A percentile compares a stretch with the other conserved stretches of the same genome.
phyloP scores from a whole-genome alignment of 441 rosid genomes.

The Pelargonium myrrhifolium region DNA sequence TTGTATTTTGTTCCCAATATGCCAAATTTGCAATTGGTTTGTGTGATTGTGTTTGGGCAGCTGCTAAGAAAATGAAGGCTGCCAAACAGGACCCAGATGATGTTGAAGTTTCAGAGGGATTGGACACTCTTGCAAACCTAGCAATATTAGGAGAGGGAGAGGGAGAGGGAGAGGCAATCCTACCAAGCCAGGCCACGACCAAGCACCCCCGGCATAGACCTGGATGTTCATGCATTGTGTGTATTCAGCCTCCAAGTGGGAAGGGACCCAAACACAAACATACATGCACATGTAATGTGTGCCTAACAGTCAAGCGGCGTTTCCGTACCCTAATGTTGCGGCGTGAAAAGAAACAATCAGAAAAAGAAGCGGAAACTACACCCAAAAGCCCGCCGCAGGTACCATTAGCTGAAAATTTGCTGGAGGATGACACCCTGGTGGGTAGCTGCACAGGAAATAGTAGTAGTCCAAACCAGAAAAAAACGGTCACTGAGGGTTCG shows the following conservation, averaged over 20 bases:
- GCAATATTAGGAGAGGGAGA: conserved; percentile 30
- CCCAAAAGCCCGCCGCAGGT: conserved; percentile 26
- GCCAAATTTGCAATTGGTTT: background rate
- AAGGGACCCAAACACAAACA: conserved; percentile 57
- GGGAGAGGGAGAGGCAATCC: conserved; percentile 21
- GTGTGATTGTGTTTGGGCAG: conserved; percentile 25
- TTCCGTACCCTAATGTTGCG: conserved; percentile 40
- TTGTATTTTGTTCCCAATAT: conserved; percentile 14
- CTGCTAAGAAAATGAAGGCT: conserved; percentile 48
- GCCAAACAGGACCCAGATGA: conserved; percentile 37
- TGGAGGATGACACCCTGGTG: conserved; percentile 36
- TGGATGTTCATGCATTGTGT: conserved; percentile 66
- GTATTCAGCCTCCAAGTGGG: conserved; percentile 69
- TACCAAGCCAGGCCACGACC: conserved; percentile 39
- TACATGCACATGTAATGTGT: conserved; percentile 50
- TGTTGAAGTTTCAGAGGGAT: conserved; percentile 49
- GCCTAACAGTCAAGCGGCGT: conserved; percentile 49
- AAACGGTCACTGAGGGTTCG: conserved; percentile 35
- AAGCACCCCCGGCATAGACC: conserved; percentile 70
- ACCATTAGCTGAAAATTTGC: conserved; percentile 31
- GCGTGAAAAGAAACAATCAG: conserved; percentile 66
- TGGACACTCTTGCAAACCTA: conserved; percentile 43
- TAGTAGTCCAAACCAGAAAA: conserved; percentile 38
- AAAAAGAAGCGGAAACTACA: conserved; percentile 46
- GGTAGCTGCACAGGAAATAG: conserved; percentile 33